A percentile compares a stretch with the other conserved stretches of the same genome.
Conservation (phyloP, 208 protist genomes). For the Spongospora subterranea region DNA sequence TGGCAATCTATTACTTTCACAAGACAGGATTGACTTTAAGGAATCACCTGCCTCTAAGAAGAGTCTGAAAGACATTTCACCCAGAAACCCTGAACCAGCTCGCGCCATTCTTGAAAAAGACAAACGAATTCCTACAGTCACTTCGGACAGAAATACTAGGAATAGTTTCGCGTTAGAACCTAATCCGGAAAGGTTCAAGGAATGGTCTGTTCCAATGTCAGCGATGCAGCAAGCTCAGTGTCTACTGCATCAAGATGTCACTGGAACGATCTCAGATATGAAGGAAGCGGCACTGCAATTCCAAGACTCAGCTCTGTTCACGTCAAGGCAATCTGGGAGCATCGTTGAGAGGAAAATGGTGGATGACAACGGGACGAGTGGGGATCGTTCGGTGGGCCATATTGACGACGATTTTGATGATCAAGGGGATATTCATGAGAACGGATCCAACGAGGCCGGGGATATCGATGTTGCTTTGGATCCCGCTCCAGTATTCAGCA, state of each 20-base stretch:
- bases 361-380: not conserved
- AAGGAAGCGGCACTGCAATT: not conserved
- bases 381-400: not conserved
- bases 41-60: not conserved
- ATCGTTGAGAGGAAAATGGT: not conserved
- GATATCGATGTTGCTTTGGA: not conserved
- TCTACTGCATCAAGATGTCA: too few relatives aligned
- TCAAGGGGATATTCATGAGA: not conserved
- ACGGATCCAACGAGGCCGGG: constrained; percentile 8
- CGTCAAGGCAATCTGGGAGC: not conserved
- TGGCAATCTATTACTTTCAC: not conserved
- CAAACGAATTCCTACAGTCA: not conserved
- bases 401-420: not conserved
- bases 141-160: too few relatives aligned
- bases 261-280: too few relatives aligned
- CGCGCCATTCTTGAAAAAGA: not conserved
- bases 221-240: too few relatives aligned
- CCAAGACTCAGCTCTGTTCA: not conserved
- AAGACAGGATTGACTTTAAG: not conserved
- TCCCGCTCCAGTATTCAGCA: too few relatives aligned
- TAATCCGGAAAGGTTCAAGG: too few relatives aligned
- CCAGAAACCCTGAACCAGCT: not conserved
- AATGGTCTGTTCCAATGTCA: too few relatives aligned
- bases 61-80: not conserved
- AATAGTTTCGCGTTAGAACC: too few relatives aligned